A percentile compares a stretch with the other conserved stretches of the same genome.
phyloP scores from a whole-genome alignment of 768 basidiomycete species.

The Tulasnella calospora region DNA sequence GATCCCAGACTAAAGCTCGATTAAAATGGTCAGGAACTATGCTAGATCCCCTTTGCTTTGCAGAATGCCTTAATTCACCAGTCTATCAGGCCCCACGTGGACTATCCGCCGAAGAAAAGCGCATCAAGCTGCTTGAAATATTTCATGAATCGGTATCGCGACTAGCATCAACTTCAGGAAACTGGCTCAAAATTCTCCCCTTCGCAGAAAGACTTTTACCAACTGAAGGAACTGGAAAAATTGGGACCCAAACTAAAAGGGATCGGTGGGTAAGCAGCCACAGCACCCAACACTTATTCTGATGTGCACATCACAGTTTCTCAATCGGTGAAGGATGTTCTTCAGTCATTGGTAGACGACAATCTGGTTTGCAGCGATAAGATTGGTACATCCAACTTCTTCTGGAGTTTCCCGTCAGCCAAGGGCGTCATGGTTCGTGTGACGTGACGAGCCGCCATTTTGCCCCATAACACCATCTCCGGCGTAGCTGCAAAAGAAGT shows the following conservation, averaged over 20 bases:
- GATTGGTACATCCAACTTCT: conserved; percentile 93
- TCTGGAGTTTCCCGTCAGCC: conserved; percentile 94
- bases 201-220: conserved; percentile 75
- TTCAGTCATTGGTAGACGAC: conserved; percentile 83
- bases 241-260: conserved; percentile 83
- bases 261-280: conserved; percentile 53
- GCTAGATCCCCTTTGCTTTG: too few species aligned
- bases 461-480: neutral
- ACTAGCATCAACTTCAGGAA: neutral
- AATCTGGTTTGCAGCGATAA: conserved; percentile 83
- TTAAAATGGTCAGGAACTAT: too few species aligned
- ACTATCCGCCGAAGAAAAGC: conserved; percentile 85
- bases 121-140: conserved; percentile 80
- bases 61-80: too few species aligned
- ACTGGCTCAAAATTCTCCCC: conserved; percentile 6
- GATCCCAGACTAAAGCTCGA: too few species aligned
- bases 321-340: conserved; percentile 86
- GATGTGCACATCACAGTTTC: conserved; percentile 53
- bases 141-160: conserved; percentile 77
- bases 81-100: conserved; percentile 44
- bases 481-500: conserved; percentile 25
- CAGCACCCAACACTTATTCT: neutral
- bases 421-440: conserved; percentile 64
- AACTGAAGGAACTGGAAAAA: conserved; percentile 93
- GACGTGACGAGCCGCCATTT: neutral